Conservation (phyloP, 2,329 filamentous ascomycete genomes). For the Penicillium sp. region DNA sequence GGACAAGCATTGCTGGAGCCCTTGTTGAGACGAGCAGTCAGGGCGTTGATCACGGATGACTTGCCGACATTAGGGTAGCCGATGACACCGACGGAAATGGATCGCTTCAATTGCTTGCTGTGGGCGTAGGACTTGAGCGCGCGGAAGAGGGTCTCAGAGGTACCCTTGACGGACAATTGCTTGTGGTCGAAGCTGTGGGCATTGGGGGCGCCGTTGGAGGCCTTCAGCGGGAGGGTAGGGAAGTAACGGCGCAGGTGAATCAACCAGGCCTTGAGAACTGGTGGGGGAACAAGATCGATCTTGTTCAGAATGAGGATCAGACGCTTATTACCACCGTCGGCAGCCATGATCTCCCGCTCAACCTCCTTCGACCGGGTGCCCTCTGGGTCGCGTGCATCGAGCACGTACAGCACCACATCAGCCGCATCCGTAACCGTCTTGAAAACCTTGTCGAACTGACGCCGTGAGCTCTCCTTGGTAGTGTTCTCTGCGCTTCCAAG, state of each 20-base stretch:
- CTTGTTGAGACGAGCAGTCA: conserved; percentile 73
- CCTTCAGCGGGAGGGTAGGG: conserved; percentile 85
- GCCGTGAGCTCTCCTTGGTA: conserved; percentile 68
- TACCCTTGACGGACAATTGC: conserved; percentile 82
- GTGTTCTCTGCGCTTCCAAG: conserved; percentile 33
- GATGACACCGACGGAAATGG: conserved; percentile 88
- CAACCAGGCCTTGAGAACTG: conserved; percentile 83
- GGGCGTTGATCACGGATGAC: conserved; percentile 93
- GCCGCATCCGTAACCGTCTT: conserved; percentile 88
- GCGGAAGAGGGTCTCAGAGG: conserved; percentile 81
- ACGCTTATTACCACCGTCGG: conserved; percentile 78
- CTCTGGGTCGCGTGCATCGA: conserved; percentile 89
- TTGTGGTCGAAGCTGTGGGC: conserved; percentile 92
- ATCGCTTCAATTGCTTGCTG: conserved; percentile 80
- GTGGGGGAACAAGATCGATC: conserved; percentile 84
- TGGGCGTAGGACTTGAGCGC: conserved; percentile 88
- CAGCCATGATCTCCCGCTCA: conserved; percentile 89
- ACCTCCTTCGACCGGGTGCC: conserved; percentile 89
- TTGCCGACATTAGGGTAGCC: conserved; percentile 97
- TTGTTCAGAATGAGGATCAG: conserved; percentile 94
- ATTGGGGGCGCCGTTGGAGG: conserved; percentile 78
- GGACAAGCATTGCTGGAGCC: conserved; percentile 72
- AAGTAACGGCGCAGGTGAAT: conserved; percentile 83
- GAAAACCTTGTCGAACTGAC: conserved; percentile 93
- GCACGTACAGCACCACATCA: conserved; percentile 89